Base-by-base conservation (phyloP, 2,329 filamentous ascomycete genomes). In the Trichoderma gracile region DNA sequence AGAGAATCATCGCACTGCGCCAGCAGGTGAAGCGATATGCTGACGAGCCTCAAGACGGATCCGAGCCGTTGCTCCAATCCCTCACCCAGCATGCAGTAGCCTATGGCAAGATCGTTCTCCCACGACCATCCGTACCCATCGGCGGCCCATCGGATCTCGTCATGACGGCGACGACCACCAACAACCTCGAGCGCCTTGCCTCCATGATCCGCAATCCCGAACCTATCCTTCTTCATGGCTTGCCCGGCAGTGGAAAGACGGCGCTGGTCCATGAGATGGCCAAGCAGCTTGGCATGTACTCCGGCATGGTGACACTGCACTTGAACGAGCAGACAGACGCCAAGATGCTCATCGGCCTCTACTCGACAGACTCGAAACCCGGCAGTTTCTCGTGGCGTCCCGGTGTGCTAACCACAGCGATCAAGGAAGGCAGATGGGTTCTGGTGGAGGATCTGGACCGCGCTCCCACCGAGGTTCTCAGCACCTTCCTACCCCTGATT, bases 321-420 rank as follows among this genome's bases (percentile, higher is more conserved):
- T 81, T 99, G 40, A 99, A 99, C 74, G 95, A 98, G 77, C 96
- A 99, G 76, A 98, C 93, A 2, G 95, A 99, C 77, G 93, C 94
- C 0, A 99, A 99, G 77, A 91, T 96, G 80, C 86, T 99, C 46
- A 87, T 99, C 67, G 95, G 95, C 3, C 87, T 98, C 74, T 98
- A 99, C 77, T 91, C 94, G 1, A 95, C 93, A 23, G 93, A 93
- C 65, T 86, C 90, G 17, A 90, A 89, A 66, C 93, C 93, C 1
- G 93, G 93, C 1, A 93, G 91, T 10, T 99, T 99, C 74, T 86
- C 86, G 57, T 99, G 95, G 95, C 87, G 91, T 66, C 87, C 95
- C 3, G 95, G 95, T 77, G 91, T 98, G 21, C 80, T 99, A 70
- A 97, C 95, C 0, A 96, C 92, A 33, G 96, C 96, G 42, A 93